phyloP scores from a whole-genome alignment of 2,329 filamentous ascomycete species.

The Tetracladium maxilliforme region DNA sequence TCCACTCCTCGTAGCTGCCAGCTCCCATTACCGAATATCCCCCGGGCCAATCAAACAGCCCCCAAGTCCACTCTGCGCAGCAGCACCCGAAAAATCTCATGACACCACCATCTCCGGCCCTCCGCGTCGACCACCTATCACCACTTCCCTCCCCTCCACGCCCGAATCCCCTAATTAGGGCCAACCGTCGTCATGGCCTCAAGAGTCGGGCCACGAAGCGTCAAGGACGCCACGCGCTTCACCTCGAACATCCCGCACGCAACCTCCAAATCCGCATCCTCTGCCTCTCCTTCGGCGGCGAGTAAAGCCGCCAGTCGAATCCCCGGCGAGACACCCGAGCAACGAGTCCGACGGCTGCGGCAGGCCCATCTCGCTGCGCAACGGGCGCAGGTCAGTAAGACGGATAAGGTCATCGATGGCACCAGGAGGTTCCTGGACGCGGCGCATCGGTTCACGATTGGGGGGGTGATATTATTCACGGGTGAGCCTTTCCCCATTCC shows the following conservation, averaged over 20 bases:
- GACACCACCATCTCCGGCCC: neutral
- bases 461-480: constrained; percentile 16
- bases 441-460: constrained; percentile 16
- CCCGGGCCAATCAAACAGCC: too few relatives aligned
- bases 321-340: constrained; percentile 16
- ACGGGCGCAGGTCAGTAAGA: constrained; percentile 12
- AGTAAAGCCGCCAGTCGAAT: constrained; percentile 4
- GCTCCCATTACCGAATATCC: too few relatives aligned
- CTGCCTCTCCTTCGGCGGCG: constrained; percentile 12
- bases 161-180: too few relatives aligned
- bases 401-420: constrained; percentile 14
- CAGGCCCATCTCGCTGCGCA: constrained; percentile 16
- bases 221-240: constrained; percentile 69
- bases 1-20: too few relatives aligned
- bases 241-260: constrained; percentile 58
- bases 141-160: neutral
- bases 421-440: constrained; percentile 18
- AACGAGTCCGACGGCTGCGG: constrained; percentile 17
- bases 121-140: neutral
- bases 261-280: constrained; percentile 38
- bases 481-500: constrained; percentile 9
- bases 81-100: constrained; percentile 1
- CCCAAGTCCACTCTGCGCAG: too few relatives aligned
- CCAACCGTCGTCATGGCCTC: neutral
- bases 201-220: constrained; percentile 41